Evolutionary conservation across 371 early-diverging fungal genomes (phyloP).

Genomic region (Synchytrium microbalum): DNA sequence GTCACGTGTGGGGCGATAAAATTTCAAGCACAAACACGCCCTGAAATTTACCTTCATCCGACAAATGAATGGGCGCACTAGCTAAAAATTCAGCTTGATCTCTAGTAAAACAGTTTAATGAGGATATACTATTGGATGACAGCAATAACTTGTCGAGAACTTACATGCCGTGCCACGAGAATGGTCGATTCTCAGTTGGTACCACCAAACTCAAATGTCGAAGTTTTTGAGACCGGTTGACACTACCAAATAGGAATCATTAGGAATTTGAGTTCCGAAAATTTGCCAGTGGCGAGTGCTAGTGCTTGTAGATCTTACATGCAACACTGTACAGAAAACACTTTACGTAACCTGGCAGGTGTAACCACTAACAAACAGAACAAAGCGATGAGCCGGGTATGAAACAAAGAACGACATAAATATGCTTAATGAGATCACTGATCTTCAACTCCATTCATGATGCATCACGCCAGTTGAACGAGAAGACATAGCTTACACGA

Average conservation of each 20-base stretch:
- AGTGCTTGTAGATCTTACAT: conserved; percentile 64
- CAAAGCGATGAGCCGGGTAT: too few relatives aligned
- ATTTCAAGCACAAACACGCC: too few relatives aligned
- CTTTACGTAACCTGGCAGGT: conserved; percentile 48
- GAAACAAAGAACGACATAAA: too few relatives aligned
- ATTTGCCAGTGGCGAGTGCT: conserved; percentile 53
- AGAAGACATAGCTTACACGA: conserved; percentile 37
- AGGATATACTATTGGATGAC: too few relatives aligned
- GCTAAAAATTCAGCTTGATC: not conserved
- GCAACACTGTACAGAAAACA: conserved; percentile 63
- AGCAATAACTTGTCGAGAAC: not conserved
- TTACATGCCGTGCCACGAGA: not conserved
- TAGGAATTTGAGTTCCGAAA: conserved; percentile 53
- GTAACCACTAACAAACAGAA: conserved; percentile 35
- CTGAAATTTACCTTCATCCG: not conserved
- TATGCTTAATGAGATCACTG: too few relatives aligned
- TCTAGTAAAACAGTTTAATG: not conserved
- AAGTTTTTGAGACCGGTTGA: not conserved
- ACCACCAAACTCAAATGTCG: not conserved
- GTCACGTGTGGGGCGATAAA: not conserved
- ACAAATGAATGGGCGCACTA: not conserved
- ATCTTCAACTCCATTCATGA: too few relatives aligned
- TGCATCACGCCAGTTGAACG: not conserved
- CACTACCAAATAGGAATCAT: conserved; percentile 11
- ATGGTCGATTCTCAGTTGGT: not conserved